Base-by-base conservation (phyloP, 2,329 filamentous ascomycete genomes). In the Colletotrichum sp. region DNA sequence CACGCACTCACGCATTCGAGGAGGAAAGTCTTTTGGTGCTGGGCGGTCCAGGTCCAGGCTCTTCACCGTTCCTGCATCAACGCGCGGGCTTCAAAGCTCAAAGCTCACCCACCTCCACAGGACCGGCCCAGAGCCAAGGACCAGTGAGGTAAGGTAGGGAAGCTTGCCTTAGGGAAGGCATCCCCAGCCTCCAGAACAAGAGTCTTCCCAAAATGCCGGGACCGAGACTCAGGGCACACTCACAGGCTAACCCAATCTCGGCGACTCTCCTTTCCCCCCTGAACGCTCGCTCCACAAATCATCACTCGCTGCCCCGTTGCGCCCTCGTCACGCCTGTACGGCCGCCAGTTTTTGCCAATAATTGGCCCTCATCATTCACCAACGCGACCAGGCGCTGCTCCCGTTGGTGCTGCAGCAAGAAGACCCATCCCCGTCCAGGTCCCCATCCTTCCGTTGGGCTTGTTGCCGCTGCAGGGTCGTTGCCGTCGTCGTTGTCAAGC, bases 121-220 rank as follows among this genome's bases (percentile, higher is more conserved):
- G n/a, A 12, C 43, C 43, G 43, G n/a, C 43, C 43, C 43, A 52
- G 43, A 52, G 43, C 43, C 12, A 52, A 69, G 55, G 55, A 58
- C 55, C 55, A 28, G 24, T 58, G 26, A 58, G 26, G 34, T 38
- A 38, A 16, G 26, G 26, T 28, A 52, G 26, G 38, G 64, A 34
- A 43, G 48, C 26, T 32, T 13, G 30, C 65, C 65, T 67, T 8
- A 9, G 55, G 55, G 56, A 52, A 38, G 28, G 66, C 66, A 61
- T 70, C 67, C 72, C 62, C 55, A 55, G 69, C 73, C 70, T 67
- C 62, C 18, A 24, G 34, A 48, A 16, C 38, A 18, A 38, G 61
- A 32, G 65, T 48, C 32, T 74, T 74, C 69, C 73, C 73, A 76
- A 61, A 76, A 74, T 74, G 73, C 56, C 71, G 73, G 73, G 73